phyloP scores from a whole-genome alignment of 1,284 basidiomycete genomes.

The Cryptococcus sp. region DNA sequence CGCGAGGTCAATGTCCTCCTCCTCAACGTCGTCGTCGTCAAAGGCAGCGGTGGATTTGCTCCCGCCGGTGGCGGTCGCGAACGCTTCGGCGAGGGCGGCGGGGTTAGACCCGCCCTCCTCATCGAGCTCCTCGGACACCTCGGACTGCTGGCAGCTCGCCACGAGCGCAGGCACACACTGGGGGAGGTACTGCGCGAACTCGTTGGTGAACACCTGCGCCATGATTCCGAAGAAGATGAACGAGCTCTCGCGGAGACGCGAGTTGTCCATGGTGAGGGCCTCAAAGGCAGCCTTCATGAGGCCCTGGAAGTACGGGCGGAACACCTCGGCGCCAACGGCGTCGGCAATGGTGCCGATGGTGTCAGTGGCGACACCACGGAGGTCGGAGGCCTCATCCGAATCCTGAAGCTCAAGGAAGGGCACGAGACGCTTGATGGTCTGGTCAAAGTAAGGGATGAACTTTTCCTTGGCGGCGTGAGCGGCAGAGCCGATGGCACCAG shows the following conservation, averaged over 20 bases:
- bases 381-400: slow-evolving; percentile 72
- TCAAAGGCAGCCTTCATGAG: slow-evolving; percentile 96
- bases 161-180: slow-evolving; percentile 84
- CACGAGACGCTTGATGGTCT: slow-evolving; percentile 83
- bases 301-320: slow-evolving; percentile 91
- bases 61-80: slow-evolving; percentile 67
- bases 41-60: slow-evolving; percentile 56
- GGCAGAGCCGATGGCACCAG: slow-evolving; percentile 95
- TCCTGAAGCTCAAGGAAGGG: slow-evolving; percentile 75
- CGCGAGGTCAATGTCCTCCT: slow-evolving; percentile 74
- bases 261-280: slow-evolving; percentile 77
- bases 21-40: slow-evolving; percentile 59
- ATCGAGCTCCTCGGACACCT: slow-evolving; percentile 61
- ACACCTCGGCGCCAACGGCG: slow-evolving; percentile 89
- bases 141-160: slow-evolving; percentile 73
- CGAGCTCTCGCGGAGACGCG: slow-evolving; percentile 88
- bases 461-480: slow-evolving; percentile 94
- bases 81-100: slow-evolving; percentile 48
- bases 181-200: slow-evolving; percentile 84
- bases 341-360: slow-evolving; percentile 97
- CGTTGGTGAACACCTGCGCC: slow-evolving; percentile 91
- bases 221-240: slow-evolving; percentile 99
- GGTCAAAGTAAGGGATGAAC: slow-evolving; percentile 93
- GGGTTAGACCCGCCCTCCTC: slow-evolving; percentile 38
- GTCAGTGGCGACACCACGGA: slow-evolving; percentile 97